A percentile compares a stretch with the other conserved stretches of the same genome.
phyloP scores from a whole-genome alignment of 2,329 filamentous ascomycete genomes.

The Aquanectria penicillioides region DNA sequence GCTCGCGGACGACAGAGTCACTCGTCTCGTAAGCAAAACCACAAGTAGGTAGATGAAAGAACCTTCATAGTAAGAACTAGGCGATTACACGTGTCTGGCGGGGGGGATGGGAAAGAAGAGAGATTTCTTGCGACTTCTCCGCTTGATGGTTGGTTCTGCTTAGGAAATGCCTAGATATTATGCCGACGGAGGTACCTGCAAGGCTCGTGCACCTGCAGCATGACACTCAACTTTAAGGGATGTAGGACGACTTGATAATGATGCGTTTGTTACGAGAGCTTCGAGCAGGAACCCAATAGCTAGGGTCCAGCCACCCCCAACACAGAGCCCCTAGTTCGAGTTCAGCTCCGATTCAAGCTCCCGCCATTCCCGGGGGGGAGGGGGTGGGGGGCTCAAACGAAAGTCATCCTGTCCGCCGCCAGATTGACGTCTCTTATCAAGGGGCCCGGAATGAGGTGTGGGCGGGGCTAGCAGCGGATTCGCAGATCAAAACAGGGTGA shows the following conservation, averaged over 20 bases:
- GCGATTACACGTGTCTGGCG: conserved; percentile 16
- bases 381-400: conserved; percentile 13
- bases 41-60: conserved; percentile 8
- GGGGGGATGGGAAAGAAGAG: background rate
- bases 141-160: too few relatives aligned
- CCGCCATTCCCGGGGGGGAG: conserved; percentile 14
- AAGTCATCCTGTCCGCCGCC: conserved; percentile 34
- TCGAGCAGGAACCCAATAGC: conserved; percentile 26
- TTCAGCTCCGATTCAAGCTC: conserved; percentile 29
- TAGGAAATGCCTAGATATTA: too few relatives aligned
- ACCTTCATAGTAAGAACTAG: conserved; percentile 5
- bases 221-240: conserved; percentile 4
- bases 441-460: conserved; percentile 25
- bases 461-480: conserved; percentile 30
- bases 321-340: conserved; percentile 16
- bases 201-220: conserved; percentile 10
- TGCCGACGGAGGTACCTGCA: conserved; percentile 1
- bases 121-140: too few relatives aligned
- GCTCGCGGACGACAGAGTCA: background rate
- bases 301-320: conserved; percentile 29
- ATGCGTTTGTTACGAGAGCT: background rate
- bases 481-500: too few relatives aligned
- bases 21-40: conserved; percentile 2
- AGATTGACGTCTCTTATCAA: conserved; percentile 40
- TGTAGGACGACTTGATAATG: background rate